phyloP scores from a whole-genome alignment of 345 rosid genomes.

The Gossypium raimondii region DNA sequence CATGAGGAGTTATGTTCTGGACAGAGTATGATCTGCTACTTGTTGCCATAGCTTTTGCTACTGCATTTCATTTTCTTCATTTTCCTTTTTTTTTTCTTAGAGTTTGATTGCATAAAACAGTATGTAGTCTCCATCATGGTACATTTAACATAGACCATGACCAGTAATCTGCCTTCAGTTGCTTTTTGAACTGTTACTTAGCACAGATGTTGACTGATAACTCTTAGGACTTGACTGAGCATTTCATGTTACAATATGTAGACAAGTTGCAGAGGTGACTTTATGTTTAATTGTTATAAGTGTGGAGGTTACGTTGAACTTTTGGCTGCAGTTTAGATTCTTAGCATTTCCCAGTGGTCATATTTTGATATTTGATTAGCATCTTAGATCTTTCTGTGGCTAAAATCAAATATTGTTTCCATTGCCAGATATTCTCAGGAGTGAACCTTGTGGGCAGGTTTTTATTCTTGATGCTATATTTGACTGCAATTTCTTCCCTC shows the following conservation, averaged over 20 bases:
- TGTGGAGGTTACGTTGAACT: neutral
- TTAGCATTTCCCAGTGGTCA: constrained; percentile 2
- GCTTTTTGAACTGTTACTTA: constrained; percentile 10
- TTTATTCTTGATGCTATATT: constrained; percentile 2
- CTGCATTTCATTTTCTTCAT: neutral
- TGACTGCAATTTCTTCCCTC: neutral
- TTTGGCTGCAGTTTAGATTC: neutral
- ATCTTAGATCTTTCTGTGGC: constrained; percentile 1
- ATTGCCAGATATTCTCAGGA: neutral
- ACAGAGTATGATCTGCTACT: constrained; percentile 52
- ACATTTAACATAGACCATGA: neutral
- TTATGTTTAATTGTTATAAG: neutral
- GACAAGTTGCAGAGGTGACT: neutral
- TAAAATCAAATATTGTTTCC: neutral
- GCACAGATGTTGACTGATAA: neutral
- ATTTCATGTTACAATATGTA: neutral
- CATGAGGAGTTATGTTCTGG: constrained; percentile 87
- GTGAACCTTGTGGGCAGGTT: constrained; percentile 1
- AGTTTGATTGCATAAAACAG: neutral
- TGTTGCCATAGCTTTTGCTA: neutral
- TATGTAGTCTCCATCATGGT: neutral
- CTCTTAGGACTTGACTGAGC: neutral
- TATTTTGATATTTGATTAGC: constrained; percentile 8
- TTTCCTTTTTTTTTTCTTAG: neutral
- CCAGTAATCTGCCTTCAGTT: neutral